A percentile compares a stretch with the other conserved stretches of the same genome.
Evolutionary conservation across 2,329 filamentous ascomycete genomes (phyloP).

Genomic region (Penicillium thymicola): DNA sequence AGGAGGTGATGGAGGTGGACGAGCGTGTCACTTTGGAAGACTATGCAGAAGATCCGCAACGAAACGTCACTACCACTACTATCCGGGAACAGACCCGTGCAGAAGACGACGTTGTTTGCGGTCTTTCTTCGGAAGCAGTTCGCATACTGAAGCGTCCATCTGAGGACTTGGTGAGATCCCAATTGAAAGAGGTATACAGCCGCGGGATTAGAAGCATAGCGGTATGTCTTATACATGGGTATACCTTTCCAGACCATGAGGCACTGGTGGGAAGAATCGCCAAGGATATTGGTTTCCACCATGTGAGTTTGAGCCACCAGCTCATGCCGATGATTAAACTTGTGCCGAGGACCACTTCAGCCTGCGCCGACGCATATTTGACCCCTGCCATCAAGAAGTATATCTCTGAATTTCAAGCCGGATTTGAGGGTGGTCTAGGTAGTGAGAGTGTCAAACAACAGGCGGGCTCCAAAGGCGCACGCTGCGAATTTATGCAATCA

Average conservation of each 20-base stretch:
- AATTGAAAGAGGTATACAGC: constrained; percentile 66
- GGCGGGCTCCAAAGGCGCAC: constrained; percentile 62
- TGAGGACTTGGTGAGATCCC: constrained; percentile 52
- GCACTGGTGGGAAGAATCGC: constrained; percentile 72
- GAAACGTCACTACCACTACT: constrained; percentile 52
- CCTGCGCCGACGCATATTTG: constrained; percentile 76
- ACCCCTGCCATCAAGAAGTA: constrained; percentile 78
- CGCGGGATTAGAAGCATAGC: constrained; percentile 76
- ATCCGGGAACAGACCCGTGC: constrained; percentile 38
- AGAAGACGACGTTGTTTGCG: constrained; percentile 61
- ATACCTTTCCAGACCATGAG: constrained; percentile 87
- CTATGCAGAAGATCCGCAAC: constrained; percentile 80
- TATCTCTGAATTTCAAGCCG: constrained; percentile 70
- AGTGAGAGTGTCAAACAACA: constrained; percentile 69
- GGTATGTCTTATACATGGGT: constrained; percentile 88
- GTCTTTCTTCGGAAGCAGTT: constrained; percentile 71
- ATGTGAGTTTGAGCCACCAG: constrained; percentile 76
- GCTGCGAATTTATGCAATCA: constrained; percentile 94
- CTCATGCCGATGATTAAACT: constrained; percentile 89
- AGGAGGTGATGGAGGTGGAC: constrained; percentile 81
- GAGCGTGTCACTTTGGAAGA: constrained; percentile 89
- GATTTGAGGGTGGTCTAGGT: constrained; percentile 77
- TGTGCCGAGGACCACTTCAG: constrained; percentile 70
- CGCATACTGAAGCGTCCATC: constrained; percentile 63
- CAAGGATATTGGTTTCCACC: constrained; percentile 73